phyloP scores from a whole-genome alignment of 805 yeast species.

The Yarrowia phangngaensis region DNA sequence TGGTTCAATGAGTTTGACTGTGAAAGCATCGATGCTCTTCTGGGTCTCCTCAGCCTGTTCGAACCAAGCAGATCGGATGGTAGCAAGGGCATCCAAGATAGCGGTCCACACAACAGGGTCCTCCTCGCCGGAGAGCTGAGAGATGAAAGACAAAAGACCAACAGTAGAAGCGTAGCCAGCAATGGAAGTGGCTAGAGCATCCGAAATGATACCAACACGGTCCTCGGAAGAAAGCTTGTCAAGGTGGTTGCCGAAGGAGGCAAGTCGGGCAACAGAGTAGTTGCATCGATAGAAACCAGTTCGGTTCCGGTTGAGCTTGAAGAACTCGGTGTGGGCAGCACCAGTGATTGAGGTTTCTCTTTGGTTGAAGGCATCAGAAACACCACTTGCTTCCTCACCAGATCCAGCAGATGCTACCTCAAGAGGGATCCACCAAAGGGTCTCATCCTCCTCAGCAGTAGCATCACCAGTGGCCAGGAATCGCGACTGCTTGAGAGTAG shows the following conservation, averaged over 20 bases:
- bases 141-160: constrained; percentile 49
- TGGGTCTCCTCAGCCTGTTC: constrained; percentile 41
- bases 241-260: constrained; percentile 56
- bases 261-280: constrained; percentile 65
- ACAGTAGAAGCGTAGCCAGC: constrained; percentile 66
- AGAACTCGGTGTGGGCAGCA: constrained; percentile 29
- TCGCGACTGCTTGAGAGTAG: constrained; percentile 53
- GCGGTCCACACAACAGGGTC: constrained; percentile 59
- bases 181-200: constrained; percentile 64
- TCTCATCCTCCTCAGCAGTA: constrained; percentile 65
- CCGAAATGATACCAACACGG: constrained; percentile 77
- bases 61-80: constrained; percentile 40
- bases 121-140: constrained; percentile 48
- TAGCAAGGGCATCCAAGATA: constrained; percentile 43
- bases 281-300: constrained; percentile 73
- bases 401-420: constrained; percentile 33
- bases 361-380: constrained; percentile 32
- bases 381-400: constrained; percentile 29
- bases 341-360: constrained; percentile 29
- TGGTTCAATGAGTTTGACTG: constrained; percentile 50
- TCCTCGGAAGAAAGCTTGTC: constrained; percentile 67
- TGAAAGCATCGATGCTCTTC: constrained; percentile 51
- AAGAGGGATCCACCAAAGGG: constrained; percentile 49
- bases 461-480: constrained; percentile 75
- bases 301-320: constrained; percentile 67